Base-by-base conservation (phyloP, 768 basidiomycete genomes). In the Lactifluus volemus region DNA sequence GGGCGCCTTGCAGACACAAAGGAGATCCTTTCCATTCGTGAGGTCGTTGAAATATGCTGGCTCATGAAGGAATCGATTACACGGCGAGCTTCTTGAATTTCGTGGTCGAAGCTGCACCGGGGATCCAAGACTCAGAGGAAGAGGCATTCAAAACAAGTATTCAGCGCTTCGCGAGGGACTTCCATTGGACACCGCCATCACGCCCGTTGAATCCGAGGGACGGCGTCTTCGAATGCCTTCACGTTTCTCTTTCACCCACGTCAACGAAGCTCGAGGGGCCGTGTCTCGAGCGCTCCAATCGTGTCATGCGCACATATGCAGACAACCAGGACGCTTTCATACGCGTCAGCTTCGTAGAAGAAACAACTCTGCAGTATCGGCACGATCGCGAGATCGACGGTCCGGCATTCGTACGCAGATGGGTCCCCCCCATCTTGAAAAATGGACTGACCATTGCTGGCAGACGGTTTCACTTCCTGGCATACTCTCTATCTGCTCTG, bases 401-500 rank as follows among this genome's bases (percentile, higher is more conserved):
- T 4, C 71, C 72, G 6, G 67, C 53, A 6, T 87, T 85, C 63
- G 75, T 85, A 55, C 68, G 71, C 30, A 55, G 67, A 3, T 77
- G 84, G 39, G 74, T 85, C 17, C 80, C 81, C 1, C 66, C 72
- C 12, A 67, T 83, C 32, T 69, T 79, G 15, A 56, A 74, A 1
- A 59, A 73, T 8, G 84, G 83, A 0, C 67, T 88, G n/a, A 68
- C 42, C 3, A 76, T 90, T 38, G 84, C 80, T 2, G 79, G 80
- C 1, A 74, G 81, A 39, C 67, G 68, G 9, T 89, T 87, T 66
- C 63, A 77, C 0, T 88, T 88, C 67, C 75, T 90, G 14, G 87
- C 84, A 0, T 89, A 88, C 70, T 88, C 86, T 0, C 84, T 84
- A 66, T 88, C 86, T 4, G 84, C 88, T 0, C 72, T 89, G n/a